Evolutionary conservation across 345 rosid genomes (phyloP).

Genomic region (Kernera saxatilis): DNA sequence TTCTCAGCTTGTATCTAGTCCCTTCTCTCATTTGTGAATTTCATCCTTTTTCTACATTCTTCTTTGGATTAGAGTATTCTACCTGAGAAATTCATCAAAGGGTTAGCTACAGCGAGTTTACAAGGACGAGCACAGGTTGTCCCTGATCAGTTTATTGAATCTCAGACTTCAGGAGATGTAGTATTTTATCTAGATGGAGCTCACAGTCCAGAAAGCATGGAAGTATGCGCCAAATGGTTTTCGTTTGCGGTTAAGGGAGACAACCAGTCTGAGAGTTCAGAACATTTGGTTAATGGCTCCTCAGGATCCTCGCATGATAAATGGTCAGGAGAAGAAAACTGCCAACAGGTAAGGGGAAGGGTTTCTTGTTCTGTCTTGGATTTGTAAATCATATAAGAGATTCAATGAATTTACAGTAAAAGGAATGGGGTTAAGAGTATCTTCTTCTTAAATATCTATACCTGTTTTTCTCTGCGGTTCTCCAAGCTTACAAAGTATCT

Average conservation of each 20-base stretch:
- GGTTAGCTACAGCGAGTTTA: slow-evolving; percentile 70
- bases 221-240: slow-evolving; percentile 89
- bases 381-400: background rate
- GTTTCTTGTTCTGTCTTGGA: slow-evolving; percentile 6
- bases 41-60: background rate
- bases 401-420: background rate
- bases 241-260: slow-evolving; percentile 56
- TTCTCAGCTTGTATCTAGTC: background rate
- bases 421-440: background rate
- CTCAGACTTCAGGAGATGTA: slow-evolving; percentile 51
- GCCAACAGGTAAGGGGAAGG: slow-evolving; percentile 48
- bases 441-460: background rate
- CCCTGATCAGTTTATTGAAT: slow-evolving; percentile 45
- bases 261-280: slow-evolving; percentile 28
- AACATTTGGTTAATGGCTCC: slow-evolving; percentile 34
- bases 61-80: slow-evolving; percentile 48
- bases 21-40: background rate
- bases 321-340: slow-evolving; percentile 36
- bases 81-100: slow-evolving; percentile 80
- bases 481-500: background rate
- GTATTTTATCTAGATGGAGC: slow-evolving; percentile 95
- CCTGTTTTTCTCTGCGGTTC: background rate
- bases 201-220: slow-evolving; percentile 97
- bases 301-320: slow-evolving; percentile 31
- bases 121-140: slow-evolving; percentile 97